Evolutionary conservation across 495 filamentous ascomycete species (phyloP), one percentile per base, ranked within the genome.

Genomic region (Aspergillus conjunctus): DNA sequence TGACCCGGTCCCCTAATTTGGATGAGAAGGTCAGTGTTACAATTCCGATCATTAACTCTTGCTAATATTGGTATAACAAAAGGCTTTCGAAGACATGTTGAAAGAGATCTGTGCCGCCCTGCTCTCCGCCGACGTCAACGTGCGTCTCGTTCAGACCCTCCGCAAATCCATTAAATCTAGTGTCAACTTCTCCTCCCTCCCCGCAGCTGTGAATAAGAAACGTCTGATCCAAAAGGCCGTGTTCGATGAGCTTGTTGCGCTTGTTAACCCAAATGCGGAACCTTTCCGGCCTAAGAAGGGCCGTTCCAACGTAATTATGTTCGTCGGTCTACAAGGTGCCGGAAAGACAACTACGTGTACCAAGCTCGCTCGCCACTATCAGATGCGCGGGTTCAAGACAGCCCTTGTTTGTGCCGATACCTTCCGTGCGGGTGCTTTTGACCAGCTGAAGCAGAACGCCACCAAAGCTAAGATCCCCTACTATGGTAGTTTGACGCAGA

Each of bases 401-500:
- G 94, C 93, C 64, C 82, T 99, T 9, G 95, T 99, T 30, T 99
- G 94, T 74, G 94, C 94, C 55, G 94, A 99, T 76, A 99, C 94
- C 34, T 99, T 99, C 79, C 91, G 94, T 69, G 94, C 94, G 31
- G 94, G 94, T 75, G 94, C 94, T 44, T 99, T 98, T 67, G 94
- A 99, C 71, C 94, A 99, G 77, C 77, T 99, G 64, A 99, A 98
- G 72, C 94, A 99, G 74, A 99, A 98, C 70, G 94, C 94, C 1
- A 97, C 91, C 49, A 98, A 97, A 74, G 94, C 95, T 11, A 97
- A 96, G 81, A 98, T 99, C 37, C 95, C 94, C 8, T 99, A 99
- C 81, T 98, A 94, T 70, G 94, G 94, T 66, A 93, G 89, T 60
- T 77, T 98, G 51, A 98, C 93, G 0, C 92, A 98, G 71, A 97